Evolutionary conservation across 2,329 filamentous ascomycete species (phyloP).

Genomic region (Trichoderma sp.): DNA sequence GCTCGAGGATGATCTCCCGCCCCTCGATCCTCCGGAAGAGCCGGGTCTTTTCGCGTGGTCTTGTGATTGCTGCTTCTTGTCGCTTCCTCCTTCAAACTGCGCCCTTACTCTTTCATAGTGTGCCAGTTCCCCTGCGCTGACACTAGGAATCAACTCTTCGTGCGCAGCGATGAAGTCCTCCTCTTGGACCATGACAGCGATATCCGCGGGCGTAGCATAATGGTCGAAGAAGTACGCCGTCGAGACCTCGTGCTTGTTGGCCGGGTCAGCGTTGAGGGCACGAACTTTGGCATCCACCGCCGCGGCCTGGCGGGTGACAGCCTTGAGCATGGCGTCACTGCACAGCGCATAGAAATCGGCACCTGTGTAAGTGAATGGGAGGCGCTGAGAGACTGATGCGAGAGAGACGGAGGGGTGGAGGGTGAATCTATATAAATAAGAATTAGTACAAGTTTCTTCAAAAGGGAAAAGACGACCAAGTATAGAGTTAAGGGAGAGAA

Average conservation of each 20-base stretch:
- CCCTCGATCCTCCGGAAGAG: conserved; percentile 30
- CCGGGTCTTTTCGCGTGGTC: conserved; percentile 9
- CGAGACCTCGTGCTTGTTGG: conserved; percentile 57
- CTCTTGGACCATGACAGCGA: conserved; percentile 84
- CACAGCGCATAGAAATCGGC: conserved; percentile 97
- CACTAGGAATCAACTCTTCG: conserved; percentile 85
- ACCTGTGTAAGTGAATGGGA: conserved; percentile 96
- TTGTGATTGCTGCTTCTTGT: conserved; percentile 35
- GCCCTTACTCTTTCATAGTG: conserved; percentile 86
- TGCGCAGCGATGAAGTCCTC: conserved; percentile 83
- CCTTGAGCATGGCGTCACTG: conserved; percentile 98
- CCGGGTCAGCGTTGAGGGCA: conserved; percentile 58
- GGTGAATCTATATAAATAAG: conserved; percentile 64
- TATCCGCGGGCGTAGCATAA: conserved; percentile 76
- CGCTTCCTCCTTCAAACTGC: conserved; percentile 69
- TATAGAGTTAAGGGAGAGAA: neutral
- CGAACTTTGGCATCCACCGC: conserved; percentile 82
- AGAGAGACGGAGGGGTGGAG: conserved; percentile 80
- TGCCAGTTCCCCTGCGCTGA: conserved; percentile 85
- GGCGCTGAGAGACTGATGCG: conserved; percentile 66
- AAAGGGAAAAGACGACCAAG: neutral
- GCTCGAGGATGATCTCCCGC: conserved; percentile 40
- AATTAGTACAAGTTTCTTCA: neutral
- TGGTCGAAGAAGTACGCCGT: conserved; percentile 98
- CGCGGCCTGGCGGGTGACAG: conserved; percentile 85